phyloP scores from a whole-genome alignment of 495 filamentous ascomycete genomes.

The Xylaria curta region DNA sequence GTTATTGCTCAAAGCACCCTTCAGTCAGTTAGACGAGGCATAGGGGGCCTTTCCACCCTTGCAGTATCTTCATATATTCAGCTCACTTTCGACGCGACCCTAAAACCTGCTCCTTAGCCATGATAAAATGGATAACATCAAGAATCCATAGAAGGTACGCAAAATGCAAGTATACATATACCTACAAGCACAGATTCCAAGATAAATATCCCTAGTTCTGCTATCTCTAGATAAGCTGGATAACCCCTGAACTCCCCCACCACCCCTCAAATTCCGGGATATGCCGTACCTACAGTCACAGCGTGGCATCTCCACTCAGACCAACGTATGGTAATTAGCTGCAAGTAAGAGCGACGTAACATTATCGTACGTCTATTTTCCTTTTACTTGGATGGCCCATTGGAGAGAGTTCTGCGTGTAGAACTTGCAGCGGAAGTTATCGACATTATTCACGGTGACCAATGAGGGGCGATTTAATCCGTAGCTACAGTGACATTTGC shows the following conservation, averaged over 20 bases:
- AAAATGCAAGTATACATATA: too few species aligned
- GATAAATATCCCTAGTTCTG: background rate
- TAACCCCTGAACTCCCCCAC: background rate
- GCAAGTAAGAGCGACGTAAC: background rate
- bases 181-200: background rate
- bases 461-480: background rate
- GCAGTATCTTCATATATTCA: too few species aligned
- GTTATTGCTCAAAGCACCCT: background rate
- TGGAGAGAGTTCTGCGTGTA: background rate
- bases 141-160: too few species aligned
- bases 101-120: too few species aligned
- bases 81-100: too few species aligned
- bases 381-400: background rate
- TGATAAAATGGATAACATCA: too few species aligned
- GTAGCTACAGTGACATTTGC: background rate
- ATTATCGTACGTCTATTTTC: background rate
- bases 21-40: background rate
- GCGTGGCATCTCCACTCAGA: background rate
- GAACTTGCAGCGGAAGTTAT: background rate
- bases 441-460: background rate
- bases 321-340: background rate
- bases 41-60: background rate
- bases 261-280: background rate
- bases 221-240: background rate
- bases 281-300: background rate